Conservation (phyloP, 768 basidiomycete genomes). For the Cystobasidium tubakii region DNA sequence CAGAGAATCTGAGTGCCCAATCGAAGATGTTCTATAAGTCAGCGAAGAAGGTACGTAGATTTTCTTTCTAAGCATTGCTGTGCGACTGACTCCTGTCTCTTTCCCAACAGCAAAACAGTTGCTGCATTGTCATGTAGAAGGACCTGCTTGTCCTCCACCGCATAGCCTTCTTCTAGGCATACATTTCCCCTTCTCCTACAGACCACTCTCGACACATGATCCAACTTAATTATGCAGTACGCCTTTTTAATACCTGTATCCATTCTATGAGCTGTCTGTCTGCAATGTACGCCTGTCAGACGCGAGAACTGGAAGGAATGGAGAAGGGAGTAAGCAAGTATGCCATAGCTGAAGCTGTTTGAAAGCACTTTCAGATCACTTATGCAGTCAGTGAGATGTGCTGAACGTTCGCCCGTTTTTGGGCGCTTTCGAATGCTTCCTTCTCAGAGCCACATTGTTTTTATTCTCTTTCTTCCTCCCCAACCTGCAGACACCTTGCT, state of each 20-base stretch:
- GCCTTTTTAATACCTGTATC: not conserved
- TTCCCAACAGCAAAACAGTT: slow-evolving; percentile 75
- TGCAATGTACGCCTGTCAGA: not conserved
- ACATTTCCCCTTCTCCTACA: not conserved
- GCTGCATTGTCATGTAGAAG: slow-evolving; percentile 64
- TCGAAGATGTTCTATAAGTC: slow-evolving; percentile 99
- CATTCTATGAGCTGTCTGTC: not conserved
- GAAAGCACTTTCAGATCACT: no score
- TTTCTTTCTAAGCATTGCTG: no score
- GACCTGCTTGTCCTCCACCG: not conserved
- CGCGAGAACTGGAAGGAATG: no score
- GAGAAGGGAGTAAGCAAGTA: no score
- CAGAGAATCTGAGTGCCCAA: slow-evolving; percentile 80
- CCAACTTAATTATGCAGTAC: not conserved
- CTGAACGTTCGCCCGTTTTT: no score
- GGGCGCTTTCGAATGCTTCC: not conserved
- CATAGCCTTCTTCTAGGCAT: not conserved
- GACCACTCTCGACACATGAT: not conserved
- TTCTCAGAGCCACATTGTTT: no score
- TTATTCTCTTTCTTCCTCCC: not conserved
- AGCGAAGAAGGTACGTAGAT: slow-evolving; percentile 76
- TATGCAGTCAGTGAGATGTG: no score
- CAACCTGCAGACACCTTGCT: not conserved
- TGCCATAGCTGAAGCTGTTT: no score
- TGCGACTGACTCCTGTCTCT: slow-evolving; percentile 37